Evolutionary conservation across 2,329 filamentous ascomycete species (phyloP).

Genomic region (Metarhizium rileyi): DNA sequence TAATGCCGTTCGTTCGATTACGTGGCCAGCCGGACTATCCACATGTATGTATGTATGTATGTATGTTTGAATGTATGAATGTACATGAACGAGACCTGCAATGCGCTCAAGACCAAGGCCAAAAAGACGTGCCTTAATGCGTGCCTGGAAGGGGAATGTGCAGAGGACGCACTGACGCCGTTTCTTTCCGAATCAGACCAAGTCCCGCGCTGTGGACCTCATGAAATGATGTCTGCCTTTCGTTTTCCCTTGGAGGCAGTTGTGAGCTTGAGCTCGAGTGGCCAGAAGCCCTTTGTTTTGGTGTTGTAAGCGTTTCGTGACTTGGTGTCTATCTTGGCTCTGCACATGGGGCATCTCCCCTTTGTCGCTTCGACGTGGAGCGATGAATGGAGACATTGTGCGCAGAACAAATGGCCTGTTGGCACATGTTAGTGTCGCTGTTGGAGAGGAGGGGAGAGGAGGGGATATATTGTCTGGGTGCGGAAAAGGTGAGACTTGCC

Average conservation of each 20-base stretch:
- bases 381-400: slow-evolving; percentile 50
- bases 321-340: slow-evolving; percentile 45
- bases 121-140: no score
- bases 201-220: slow-evolving; percentile 3
- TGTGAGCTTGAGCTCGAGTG: slow-evolving; percentile 53
- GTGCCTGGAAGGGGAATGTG: no score
- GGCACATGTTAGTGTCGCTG: not conserved
- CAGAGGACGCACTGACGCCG: not conserved
- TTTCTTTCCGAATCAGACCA: no score
- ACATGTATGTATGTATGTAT: no score
- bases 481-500: slow-evolving; percentile 34
- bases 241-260: slow-evolving; percentile 42
- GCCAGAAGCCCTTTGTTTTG: slow-evolving; percentile 45
- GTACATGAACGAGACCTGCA: no score
- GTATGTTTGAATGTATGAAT: no score
- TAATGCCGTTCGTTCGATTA: no score
- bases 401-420: slow-evolving; percentile 53
- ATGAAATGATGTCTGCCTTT: slow-evolving; percentile 22
- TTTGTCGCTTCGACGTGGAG: slow-evolving; percentile 46
- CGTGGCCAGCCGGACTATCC: no score
- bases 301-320: slow-evolving; percentile 28
- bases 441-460: not conserved
- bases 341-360: slow-evolving; percentile 54
- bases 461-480: not conserved
- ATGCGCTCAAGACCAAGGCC: not conserved